Conservation (phyloP, 306 rosid genomes). For the Rubus parviflorus region DNA sequence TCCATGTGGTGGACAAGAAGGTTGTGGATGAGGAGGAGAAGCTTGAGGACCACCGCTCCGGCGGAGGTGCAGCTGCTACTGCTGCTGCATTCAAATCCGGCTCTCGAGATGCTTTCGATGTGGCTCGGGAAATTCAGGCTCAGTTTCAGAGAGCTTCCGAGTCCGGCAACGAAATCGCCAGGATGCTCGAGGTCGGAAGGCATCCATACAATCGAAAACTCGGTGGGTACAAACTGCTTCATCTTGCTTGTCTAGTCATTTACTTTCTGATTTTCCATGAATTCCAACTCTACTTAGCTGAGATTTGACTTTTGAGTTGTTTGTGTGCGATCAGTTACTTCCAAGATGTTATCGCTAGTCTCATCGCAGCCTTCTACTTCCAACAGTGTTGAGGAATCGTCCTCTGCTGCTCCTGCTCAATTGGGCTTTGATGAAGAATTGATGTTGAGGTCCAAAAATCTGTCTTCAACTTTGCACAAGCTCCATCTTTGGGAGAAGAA, state of each 20-base stretch:
- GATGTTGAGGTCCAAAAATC: slow-evolving; percentile 51
- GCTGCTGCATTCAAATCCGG: slow-evolving; percentile 55
- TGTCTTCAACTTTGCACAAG: slow-evolving; percentile 84
- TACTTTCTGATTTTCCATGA: no score
- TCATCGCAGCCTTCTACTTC: slow-evolving; percentile 79
- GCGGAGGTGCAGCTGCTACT: slow-evolving; percentile 43
- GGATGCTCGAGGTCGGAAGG: slow-evolving; percentile 81
- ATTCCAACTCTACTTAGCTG: slow-evolving; percentile 16
- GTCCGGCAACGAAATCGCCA: slow-evolving; percentile 63
- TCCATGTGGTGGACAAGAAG: slow-evolving; percentile 65
- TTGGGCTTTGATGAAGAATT: slow-evolving; percentile 49
- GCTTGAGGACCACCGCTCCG: slow-evolving; percentile 38
- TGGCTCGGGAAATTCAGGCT: slow-evolving; percentile 69
- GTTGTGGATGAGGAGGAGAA: slow-evolving; percentile 59
- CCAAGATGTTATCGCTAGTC: slow-evolving; percentile 61
- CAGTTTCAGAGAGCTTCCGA: slow-evolving; percentile 81
- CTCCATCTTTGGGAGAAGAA: slow-evolving; percentile 97
- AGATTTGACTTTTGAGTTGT: slow-evolving; percentile 14
- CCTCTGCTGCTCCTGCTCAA: slow-evolving; percentile 42
- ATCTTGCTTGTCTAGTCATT: not conserved
- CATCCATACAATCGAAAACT: slow-evolving; percentile 61
- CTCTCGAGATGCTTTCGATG: slow-evolving; percentile 58
- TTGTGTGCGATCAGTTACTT: slow-evolving; percentile 55
- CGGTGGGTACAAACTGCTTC: slow-evolving; percentile 31
- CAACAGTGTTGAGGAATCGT: slow-evolving; percentile 41